A percentile compares a stretch with the other conserved stretches of the same genome.
phyloP scores from a whole-genome alignment of 176 grass and related monocot species.

The Oryza longistaminata region DNA sequence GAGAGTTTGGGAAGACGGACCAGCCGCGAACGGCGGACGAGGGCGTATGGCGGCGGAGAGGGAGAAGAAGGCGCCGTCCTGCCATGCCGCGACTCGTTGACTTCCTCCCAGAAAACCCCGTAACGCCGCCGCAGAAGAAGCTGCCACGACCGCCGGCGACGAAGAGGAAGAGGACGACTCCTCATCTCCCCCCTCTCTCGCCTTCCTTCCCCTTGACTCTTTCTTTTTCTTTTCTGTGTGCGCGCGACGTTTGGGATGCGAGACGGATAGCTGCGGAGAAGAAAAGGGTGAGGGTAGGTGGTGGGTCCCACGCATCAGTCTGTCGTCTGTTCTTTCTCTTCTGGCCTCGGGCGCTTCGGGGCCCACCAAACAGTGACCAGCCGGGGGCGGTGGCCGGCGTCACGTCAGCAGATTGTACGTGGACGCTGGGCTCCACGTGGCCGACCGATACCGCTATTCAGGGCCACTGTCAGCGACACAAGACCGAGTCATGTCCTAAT shows the following conservation, averaged over 20 bases:
- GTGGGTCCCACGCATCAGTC: background rate
- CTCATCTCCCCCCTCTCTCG: slow-evolving; percentile 16
- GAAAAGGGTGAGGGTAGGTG: background rate
- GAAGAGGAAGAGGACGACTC: slow-evolving; percentile 12
- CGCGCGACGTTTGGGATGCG: background rate
- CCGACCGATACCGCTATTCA: background rate
- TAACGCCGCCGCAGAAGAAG: slow-evolving; percentile 1
- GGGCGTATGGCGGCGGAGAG: slow-evolving; percentile 79
- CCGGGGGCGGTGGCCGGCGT: background rate
- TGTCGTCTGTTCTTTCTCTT: background rate
- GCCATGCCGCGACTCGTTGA: slow-evolving; percentile 78
- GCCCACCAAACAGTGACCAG: background rate
- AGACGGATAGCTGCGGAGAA: background rate
- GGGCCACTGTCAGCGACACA: background rate
- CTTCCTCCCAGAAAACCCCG: slow-evolving; percentile 69
- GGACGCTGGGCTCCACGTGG: slow-evolving; percentile 38
- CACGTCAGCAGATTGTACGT: background rate
- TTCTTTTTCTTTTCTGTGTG: background rate
- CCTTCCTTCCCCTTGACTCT: background rate
- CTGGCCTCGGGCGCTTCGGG: background rate
- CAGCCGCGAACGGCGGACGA: slow-evolving; percentile 82
- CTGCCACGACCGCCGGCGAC: background rate
- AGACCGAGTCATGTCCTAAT: background rate
- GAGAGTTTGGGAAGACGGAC: background rate
- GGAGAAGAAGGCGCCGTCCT: slow-evolving; percentile 84